phyloP scores from a whole-genome alignment of 805 yeast species.

The Teunomyces gatunensis region DNA sequence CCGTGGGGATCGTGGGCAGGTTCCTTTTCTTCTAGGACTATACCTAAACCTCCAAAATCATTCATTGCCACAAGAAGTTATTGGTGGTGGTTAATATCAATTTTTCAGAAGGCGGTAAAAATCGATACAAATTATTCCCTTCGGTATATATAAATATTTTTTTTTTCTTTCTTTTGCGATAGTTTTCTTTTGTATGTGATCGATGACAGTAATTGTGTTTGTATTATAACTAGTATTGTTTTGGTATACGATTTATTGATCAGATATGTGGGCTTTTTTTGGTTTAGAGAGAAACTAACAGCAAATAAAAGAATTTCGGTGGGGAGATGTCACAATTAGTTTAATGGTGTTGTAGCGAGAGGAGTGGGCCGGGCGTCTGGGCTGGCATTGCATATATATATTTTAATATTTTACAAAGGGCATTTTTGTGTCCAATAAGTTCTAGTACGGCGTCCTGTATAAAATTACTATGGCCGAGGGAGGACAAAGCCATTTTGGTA shows the following conservation, averaged over 20 bases:
- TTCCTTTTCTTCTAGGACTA: constrained; percentile 29
- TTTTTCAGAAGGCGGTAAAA: constrained; percentile 2
- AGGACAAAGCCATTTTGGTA: no score
- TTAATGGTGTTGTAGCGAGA: not conserved
- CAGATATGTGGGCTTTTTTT: no score
- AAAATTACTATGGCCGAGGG: no score
- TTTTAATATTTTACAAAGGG: not conserved
- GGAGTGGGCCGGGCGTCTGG: not conserved
- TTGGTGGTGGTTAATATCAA: constrained; percentile 4
- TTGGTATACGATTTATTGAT: no score
- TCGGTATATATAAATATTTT: no score
- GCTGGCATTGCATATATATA: not conserved
- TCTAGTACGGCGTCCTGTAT: no score
- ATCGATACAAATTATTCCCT: not conserved
- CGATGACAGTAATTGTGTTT: no score
- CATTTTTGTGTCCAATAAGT: not conserved
- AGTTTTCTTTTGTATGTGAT: no score
- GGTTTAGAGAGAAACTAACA: no score
- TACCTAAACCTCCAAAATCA: constrained; percentile 28
- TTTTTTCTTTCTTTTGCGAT: no score
- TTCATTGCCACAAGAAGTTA: constrained; percentile 7
- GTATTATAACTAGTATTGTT: no score
- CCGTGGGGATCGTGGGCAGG: constrained; percentile 1
- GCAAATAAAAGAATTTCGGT: no score
- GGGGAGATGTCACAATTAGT: not conserved